Evolutionary conservation across 495 filamentous ascomycete genomes (phyloP).

Genomic region (Tuber borchii): DNA sequence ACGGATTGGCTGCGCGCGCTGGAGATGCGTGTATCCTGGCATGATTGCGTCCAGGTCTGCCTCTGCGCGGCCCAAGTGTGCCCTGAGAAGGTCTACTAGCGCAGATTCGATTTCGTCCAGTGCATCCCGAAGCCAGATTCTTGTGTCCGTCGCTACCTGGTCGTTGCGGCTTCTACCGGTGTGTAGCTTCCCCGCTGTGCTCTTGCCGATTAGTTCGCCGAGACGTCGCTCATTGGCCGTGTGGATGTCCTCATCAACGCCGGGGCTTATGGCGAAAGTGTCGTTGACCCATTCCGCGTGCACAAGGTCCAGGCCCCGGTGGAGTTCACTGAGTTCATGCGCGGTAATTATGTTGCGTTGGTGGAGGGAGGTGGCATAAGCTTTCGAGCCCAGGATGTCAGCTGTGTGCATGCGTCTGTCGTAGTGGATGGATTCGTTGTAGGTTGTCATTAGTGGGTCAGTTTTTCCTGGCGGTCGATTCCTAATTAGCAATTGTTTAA

Average conservation of each 20-base stretch:
- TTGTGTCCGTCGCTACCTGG: conserved; percentile 90
- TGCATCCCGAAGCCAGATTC: conserved; percentile 80
- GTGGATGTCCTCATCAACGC: conserved; percentile 71
- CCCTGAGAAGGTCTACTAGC: conserved; percentile 63
- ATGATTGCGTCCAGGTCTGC: conserved; percentile 62
- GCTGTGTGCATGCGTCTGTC: conserved; percentile 76
- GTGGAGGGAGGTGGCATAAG: conserved; percentile 78
- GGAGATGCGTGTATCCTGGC: conserved; percentile 83
- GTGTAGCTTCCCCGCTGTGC: conserved; percentile 85
- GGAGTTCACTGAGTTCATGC: conserved; percentile 69
- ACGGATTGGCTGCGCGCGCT: conserved; percentile 82
- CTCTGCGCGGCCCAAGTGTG: conserved; percentile 68
- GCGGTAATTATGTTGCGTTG: conserved; percentile 67
- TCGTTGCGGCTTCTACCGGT: conserved; percentile 89
- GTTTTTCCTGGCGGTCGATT: conserved; percentile 51
- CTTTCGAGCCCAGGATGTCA: conserved; percentile 73
- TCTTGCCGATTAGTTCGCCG: conserved; percentile 80
- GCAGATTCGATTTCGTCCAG: conserved; percentile 63
- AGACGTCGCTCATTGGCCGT: conserved; percentile 90
- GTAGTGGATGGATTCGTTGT: conserved; percentile 81
- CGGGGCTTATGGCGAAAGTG: conserved; percentile 55
- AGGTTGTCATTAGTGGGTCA: conserved; percentile 81
- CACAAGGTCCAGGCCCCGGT: conserved; percentile 65
- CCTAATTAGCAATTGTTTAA: conserved; percentile 21
- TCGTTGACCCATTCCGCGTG: conserved; percentile 65